phyloP scores from a whole-genome alignment of 225 moss, liverwort and hornwort genomes.

The Straminergon stramineum region DNA sequence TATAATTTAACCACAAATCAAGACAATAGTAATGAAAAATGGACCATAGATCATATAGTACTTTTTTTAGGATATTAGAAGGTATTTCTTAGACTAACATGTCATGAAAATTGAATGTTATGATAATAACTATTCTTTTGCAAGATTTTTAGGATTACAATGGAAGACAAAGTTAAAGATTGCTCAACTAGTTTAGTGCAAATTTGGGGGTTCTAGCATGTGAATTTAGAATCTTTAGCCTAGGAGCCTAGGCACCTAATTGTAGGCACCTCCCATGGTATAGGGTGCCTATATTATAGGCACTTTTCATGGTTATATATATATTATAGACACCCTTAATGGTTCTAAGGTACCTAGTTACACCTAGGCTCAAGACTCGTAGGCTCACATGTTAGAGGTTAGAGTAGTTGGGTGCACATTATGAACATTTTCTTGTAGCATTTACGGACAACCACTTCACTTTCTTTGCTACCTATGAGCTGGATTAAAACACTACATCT shows the following conservation, averaged over 20 bases:
- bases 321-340: neutral
- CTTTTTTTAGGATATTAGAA: neutral
- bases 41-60: neutral
- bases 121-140: neutral
- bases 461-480: rapidly evolving
- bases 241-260: neutral
- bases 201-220: rapidly evolving
- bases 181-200: neutral
- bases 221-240: too few relatives aligned
- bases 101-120: neutral
- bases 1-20: neutral
- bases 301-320: neutral
- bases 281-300: rapidly evolving
- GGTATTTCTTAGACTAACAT: neutral
- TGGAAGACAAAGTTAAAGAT: neutral
- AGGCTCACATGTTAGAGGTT: rapidly evolving
- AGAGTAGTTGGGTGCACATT: rapidly evolving
- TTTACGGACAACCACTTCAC: neutral
- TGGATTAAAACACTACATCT: too few relatives aligned
- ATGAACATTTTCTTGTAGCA: neutral
- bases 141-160: neutral
- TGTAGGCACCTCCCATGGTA: too few relatives aligned
- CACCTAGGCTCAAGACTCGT: rapidly evolving
- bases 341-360: neutral
- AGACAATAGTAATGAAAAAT: neutral